These are phyloP conservation scores for Didymella sp. DNA, from an alignment of 2,329 filamentous ascomycete species.

Conservation along the genomic window DNA sequence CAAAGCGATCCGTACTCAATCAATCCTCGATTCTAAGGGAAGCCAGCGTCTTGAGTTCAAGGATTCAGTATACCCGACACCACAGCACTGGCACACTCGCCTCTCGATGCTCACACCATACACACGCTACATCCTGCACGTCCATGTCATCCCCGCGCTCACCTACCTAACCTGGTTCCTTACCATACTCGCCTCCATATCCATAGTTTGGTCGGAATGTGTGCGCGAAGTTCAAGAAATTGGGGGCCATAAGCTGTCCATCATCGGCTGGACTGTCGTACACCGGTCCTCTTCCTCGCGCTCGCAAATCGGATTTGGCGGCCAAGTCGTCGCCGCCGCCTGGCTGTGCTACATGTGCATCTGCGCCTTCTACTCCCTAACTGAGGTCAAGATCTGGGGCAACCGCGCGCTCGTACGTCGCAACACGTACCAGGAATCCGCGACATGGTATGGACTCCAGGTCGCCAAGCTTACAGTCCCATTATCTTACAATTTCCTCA, in stretches of 20 bases:
- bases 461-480: constrained; percentile 93
- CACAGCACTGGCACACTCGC: constrained; percentile 58
- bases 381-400: constrained; percentile 96
- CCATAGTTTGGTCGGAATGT: constrained; percentile 92
- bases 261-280: constrained; percentile 72
- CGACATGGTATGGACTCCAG: constrained; percentile 94
- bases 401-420: constrained; percentile 87
- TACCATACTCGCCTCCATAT: constrained; percentile 76
- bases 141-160: constrained; percentile 72
- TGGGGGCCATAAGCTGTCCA: constrained; percentile 69
- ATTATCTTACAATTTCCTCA: constrained; percentile 94
- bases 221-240: constrained; percentile 74
- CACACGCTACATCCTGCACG: constrained; percentile 79
- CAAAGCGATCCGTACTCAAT: constrained; percentile 76
- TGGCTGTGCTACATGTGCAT: constrained; percentile 98
- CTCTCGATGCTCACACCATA: constrained; percentile 72
- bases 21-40: constrained; percentile 81
- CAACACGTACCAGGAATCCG: constrained; percentile 90
- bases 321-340: constrained; percentile 80
- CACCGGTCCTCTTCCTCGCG: constrained; percentile 75
- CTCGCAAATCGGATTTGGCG: constrained; percentile 81
- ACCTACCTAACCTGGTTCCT: constrained; percentile 71
- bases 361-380: constrained; percentile 84
- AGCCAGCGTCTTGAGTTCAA: constrained; percentile 83
- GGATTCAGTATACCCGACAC: constrained; percentile 53